A percentile compares a stretch with the other conserved stretches of the same genome.
Conservation (phyloP, 495 filamentous ascomycete species). For the Tuber calosporum region DNA sequence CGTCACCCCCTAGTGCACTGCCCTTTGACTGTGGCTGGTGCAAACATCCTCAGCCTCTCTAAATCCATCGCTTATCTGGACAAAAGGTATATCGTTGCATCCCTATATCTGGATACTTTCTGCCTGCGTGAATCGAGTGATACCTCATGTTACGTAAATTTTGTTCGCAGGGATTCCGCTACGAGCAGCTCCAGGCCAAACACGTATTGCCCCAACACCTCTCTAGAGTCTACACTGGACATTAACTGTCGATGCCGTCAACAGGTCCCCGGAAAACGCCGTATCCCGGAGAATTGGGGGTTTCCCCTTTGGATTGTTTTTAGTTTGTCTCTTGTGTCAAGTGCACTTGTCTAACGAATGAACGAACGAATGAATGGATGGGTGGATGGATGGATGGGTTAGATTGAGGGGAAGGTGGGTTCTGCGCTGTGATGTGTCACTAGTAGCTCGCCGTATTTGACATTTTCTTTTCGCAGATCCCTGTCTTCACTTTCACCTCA, state of each 20-base stretch:
- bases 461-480: background rate
- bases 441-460: background rate
- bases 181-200: background rate
- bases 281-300: background rate
- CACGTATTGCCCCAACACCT: background rate
- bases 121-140: background rate
- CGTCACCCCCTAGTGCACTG: background rate
- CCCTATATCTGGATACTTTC: background rate
- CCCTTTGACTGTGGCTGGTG: background rate
- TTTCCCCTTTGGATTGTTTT: background rate
- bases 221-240: background rate
- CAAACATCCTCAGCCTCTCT: background rate
- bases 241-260: background rate
- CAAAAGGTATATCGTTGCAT: background rate
- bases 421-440: background rate
- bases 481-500: background rate
- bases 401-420: background rate
- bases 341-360: background rate
- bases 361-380: background rate
- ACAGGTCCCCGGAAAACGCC: background rate
- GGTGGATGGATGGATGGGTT: background rate
- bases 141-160: background rate
- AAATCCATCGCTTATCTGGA: background rate
- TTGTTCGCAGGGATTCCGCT: background rate
- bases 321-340: background rate